A percentile compares a stretch with the other conserved stretches of the same genome.
Conservation (phyloP, 106 monocot genomes). For the Phalaenopsis aphrodite region DNA sequence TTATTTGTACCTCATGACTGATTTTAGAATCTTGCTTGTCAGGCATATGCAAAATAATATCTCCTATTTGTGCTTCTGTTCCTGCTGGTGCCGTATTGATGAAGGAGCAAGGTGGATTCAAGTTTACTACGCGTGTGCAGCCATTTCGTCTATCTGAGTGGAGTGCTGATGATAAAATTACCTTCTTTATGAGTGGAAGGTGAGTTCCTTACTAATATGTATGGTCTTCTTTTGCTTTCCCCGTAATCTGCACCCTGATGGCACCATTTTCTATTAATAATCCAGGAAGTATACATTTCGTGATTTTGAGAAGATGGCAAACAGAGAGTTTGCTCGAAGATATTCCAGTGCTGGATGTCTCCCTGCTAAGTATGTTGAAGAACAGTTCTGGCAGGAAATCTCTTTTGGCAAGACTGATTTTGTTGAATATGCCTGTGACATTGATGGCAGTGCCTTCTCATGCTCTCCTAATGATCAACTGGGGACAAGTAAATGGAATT, state of each 20-base stretch:
- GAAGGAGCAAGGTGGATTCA: constrained; percentile 89
- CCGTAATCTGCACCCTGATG: constrained; percentile 1
- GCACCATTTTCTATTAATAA: neutral
- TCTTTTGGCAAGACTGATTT: constrained; percentile 69
- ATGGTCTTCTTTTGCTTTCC: neutral
- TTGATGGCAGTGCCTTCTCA: constrained; percentile 98
- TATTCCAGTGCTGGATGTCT: constrained; percentile 74
- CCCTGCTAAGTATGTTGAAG: constrained; percentile 78
- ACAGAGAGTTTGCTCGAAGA: constrained; percentile 67
- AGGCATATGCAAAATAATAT: constrained; percentile 93
- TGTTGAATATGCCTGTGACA: constrained; percentile 92
- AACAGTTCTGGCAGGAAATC: constrained; percentile 97
- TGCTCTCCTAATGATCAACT: constrained; percentile 72
- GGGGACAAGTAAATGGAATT: constrained; percentile 87
- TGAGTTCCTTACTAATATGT: constrained; percentile 12
- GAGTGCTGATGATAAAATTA: constrained; percentile 68
- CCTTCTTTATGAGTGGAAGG: constrained; percentile 93
- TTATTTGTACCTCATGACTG: neutral
- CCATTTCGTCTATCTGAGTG: constrained; percentile 84
- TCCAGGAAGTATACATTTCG: constrained; percentile 90
- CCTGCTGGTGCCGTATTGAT: constrained; percentile 90
- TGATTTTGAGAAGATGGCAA: constrained; percentile 97
- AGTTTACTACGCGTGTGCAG: constrained; percentile 87
- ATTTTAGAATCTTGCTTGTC: constrained; percentile 1
- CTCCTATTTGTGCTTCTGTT: constrained; percentile 75